Conservation (phyloP, 495 filamentous ascomycete species). For the Saxispiralis lemnorum region DNA sequence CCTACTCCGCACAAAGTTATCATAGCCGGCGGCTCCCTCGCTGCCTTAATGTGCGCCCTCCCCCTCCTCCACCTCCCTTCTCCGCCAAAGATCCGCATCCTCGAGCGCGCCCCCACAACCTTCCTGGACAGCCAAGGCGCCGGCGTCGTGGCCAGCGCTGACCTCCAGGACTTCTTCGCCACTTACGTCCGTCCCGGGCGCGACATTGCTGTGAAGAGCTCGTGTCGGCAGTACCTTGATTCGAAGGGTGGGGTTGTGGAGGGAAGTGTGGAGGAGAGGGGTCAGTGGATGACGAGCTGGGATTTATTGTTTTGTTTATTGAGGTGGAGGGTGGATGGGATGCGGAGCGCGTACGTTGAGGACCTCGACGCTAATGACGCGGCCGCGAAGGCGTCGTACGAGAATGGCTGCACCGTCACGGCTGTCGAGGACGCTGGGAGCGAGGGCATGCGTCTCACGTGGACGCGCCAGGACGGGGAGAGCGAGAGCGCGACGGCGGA, state of each 20-base stretch:
- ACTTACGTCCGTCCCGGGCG: constrained; percentile 18
- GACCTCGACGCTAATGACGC: constrained; percentile 22
- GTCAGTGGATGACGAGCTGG: constrained; percentile 36
- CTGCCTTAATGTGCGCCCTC: constrained; percentile 16
- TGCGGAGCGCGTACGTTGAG: constrained; percentile 29
- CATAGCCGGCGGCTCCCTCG: constrained; percentile 16
- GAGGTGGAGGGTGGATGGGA: constrained; percentile 37
- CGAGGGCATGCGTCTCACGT: constrained; percentile 12
- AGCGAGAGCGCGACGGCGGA: constrained; percentile 27
- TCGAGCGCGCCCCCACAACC: constrained; percentile 33
- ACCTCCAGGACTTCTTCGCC: constrained; percentile 21
- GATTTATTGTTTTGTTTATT: constrained; percentile 37
- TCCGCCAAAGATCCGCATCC: constrained; percentile 28
- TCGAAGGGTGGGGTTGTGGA: constrained; percentile 27
- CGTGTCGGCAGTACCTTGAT: constrained; percentile 29
- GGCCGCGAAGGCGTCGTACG: constrained; percentile 28
- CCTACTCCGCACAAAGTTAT: too few species aligned
- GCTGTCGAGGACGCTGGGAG: constrained; percentile 24
- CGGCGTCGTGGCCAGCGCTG: constrained; percentile 32
- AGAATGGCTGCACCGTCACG: constrained; percentile 32
- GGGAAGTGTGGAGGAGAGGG: constrained; percentile 16
- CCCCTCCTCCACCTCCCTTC: constrained; percentile 19
- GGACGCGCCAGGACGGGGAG: constrained; percentile 17
- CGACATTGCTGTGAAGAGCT: constrained; percentile 23
- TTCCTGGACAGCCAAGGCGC: constrained; percentile 38